Percentiles rank a stretch among this genome's conserved stretches.
Evolutionary conservation across 2,329 filamentous ascomycete species (phyloP).

Genomic region (Raffaelea ambrosiae): DNA sequence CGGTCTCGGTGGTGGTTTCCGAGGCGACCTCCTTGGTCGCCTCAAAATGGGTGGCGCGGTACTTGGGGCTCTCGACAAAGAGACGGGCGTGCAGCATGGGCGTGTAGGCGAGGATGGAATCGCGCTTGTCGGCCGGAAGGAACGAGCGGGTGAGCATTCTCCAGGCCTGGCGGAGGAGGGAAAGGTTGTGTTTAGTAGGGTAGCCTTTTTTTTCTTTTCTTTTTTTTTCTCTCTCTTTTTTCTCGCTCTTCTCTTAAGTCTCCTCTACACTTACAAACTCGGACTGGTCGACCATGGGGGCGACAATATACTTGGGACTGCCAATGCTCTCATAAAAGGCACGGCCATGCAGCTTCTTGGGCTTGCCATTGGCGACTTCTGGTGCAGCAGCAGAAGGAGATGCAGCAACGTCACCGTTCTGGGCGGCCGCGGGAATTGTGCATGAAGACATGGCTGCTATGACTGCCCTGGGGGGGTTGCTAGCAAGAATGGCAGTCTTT

Average conservation of each 20-base stretch:
- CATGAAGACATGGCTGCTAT: conserved; percentile 6
- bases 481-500: background rate
- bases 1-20: too few species aligned
- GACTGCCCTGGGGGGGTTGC: conserved; percentile 12
- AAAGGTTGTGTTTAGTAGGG: too few species aligned
- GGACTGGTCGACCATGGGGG: conserved; percentile 97
- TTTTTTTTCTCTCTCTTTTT: too few species aligned
- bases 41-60: conserved; percentile 76
- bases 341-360: conserved; percentile 65
- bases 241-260: too few species aligned
- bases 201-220: too few species aligned
- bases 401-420: too few species aligned
- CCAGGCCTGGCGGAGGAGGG: conserved; percentile 61
- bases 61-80: conserved; percentile 67
- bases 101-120: conserved; percentile 73
- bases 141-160: conserved; percentile 93
- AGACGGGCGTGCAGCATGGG: conserved; percentile 95
- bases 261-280: conserved; percentile 86
- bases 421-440: background rate
- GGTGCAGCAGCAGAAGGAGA: conserved; percentile 6
- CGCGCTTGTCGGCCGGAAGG: conserved; percentile 56
- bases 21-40: conserved; percentile 25
- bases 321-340: conserved; percentile 95
- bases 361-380: conserved; percentile 2
- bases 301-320: conserved; percentile 80